A percentile compares a stretch with the other conserved stretches of the same genome.
phyloP scores from a whole-genome alignment of 176 grass and related monocot genomes.

The Leersia perrieri region DNA sequence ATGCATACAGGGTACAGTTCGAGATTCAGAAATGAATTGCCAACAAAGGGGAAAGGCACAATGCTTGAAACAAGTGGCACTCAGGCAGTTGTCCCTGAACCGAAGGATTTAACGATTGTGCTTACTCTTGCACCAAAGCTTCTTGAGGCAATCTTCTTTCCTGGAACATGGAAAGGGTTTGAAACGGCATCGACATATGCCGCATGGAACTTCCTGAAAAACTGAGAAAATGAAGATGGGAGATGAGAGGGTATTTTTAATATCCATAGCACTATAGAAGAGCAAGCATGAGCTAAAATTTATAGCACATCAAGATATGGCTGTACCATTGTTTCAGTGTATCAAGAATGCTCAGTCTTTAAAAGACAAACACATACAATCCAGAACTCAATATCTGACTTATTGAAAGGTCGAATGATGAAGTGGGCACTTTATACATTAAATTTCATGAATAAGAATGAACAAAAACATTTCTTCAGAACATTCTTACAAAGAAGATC shows the following conservation, averaged over 20 bases:
- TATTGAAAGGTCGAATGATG: neutral
- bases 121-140: constrained; percentile 79
- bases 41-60: neutral
- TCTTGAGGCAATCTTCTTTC: constrained; percentile 95
- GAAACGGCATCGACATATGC: constrained; percentile 87
- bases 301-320: neutral
- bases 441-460: neutral
- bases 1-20: neutral
- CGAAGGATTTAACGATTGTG: constrained; percentile 80
- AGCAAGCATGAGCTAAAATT: neutral
- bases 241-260: neutral
- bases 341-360: neutral
- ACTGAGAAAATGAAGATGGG: constrained; percentile 44
- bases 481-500: neutral
- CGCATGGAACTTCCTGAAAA: constrained; percentile 95
- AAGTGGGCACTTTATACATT: neutral
- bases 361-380: neutral
- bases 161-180: constrained; percentile 94
- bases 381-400: neutral
- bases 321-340: neutral
- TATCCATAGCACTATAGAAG: neutral
- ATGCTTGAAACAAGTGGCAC: neutral
- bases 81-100: constrained; percentile 51
- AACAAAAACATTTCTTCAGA: neutral
- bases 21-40: neutral